phyloP scores from a whole-genome alignment of 371 early-diverging fungal species.

The Mycotypha africana region DNA sequence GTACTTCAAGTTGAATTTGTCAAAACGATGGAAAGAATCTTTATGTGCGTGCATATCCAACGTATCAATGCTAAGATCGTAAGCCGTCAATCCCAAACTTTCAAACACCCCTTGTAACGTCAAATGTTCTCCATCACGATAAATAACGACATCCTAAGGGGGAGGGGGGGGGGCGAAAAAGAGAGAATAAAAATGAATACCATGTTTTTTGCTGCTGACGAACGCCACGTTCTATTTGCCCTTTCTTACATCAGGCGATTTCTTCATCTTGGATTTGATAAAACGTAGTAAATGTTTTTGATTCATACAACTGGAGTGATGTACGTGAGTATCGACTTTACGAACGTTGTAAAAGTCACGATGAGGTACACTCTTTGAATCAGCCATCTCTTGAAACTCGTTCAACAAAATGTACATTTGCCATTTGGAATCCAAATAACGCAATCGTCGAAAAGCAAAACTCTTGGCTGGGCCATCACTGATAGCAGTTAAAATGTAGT shows the following conservation, averaged over 20 bases:
- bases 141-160: slow-evolving; percentile 70
- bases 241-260: slow-evolving; percentile 60
- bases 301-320: slow-evolving; percentile 97
- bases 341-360: slow-evolving; percentile 98
- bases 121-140: slow-evolving; percentile 68
- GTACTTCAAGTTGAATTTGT: slow-evolving; percentile 98
- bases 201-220: too few species aligned
- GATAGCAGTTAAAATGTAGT: slow-evolving; percentile 77
- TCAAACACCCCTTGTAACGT: slow-evolving; percentile 84
- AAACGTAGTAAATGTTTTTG: slow-evolving; percentile 97
- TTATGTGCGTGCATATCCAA: slow-evolving; percentile 96
- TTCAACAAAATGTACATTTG: slow-evolving; percentile 88
- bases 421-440: slow-evolving; percentile 94
- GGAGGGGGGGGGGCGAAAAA: too few species aligned
- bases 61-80: slow-evolving; percentile 95
- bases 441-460: slow-evolving; percentile 90
- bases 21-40: slow-evolving; percentile 90
- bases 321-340: slow-evolving; percentile 99
- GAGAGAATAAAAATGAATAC: too few species aligned
- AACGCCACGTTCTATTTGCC: neutral
- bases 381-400: slow-evolving; percentile 94
- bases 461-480: slow-evolving; percentile 94
- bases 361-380: slow-evolving; percentile 91
- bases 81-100: slow-evolving; percentile 91
- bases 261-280: slow-evolving; percentile 95